Conservation (phyloP, 2,329 filamentous ascomycete genomes). For the Polytolypa hystricis region DNA sequence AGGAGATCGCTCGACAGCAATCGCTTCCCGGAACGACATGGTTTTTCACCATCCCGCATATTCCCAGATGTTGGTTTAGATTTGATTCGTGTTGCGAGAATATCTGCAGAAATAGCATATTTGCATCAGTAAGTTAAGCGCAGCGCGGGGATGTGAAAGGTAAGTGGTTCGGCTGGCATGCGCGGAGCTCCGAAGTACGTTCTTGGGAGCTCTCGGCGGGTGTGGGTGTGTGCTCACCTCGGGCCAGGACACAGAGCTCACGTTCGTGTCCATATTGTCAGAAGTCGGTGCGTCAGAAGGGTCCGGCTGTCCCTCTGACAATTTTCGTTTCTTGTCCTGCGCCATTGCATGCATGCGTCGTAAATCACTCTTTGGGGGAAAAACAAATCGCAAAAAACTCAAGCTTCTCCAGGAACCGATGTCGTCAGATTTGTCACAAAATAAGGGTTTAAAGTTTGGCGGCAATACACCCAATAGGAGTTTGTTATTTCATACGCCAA, state of each 20-base stretch:
- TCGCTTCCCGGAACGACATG: constrained; percentile 20
- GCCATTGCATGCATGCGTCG: neutral
- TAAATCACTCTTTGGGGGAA: neutral
- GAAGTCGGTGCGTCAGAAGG: neutral
- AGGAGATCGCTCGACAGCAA: constrained; percentile 21
- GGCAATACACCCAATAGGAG: neutral
- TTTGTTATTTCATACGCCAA: neutral
- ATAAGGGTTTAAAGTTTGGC: neutral
- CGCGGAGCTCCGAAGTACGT: no score
- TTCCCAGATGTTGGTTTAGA: constrained; percentile 28
- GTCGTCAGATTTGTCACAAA: neutral
- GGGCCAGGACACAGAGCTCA: constrained; percentile 14
- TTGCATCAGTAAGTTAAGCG: no score
- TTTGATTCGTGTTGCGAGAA: constrained; percentile 31
- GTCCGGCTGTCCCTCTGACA: neutral
- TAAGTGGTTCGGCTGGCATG: no score
- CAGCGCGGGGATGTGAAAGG: neutral
- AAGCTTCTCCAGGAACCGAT: neutral
- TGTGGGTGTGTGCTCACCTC: constrained; percentile 14
- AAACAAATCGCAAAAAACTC: neutral
- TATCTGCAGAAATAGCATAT: constrained; percentile 22
- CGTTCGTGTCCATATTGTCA: neutral
- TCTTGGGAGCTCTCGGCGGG: neutral
- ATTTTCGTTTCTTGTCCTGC: neutral
- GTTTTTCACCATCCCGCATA: constrained; percentile 25